Evolutionary conservation across 176 grass and related monocot species (phyloP).

Genomic region (Pharus latifolius): DNA sequence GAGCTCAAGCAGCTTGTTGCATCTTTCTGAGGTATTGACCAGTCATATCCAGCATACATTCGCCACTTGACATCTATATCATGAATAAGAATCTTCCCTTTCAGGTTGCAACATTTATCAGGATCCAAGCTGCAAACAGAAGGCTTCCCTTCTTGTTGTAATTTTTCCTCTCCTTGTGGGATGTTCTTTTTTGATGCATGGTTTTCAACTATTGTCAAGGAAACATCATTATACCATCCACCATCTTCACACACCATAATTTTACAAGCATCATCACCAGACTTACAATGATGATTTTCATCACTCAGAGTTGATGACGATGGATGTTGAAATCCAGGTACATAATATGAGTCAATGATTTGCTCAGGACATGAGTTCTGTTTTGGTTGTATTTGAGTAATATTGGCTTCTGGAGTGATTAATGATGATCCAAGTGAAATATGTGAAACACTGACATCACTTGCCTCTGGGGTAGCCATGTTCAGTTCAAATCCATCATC

Average conservation of each 20-base stretch:
- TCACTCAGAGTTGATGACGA: slow-evolving; percentile 7
- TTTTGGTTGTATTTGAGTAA: slow-evolving; percentile 8
- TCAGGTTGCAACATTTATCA: slow-evolving; percentile 45
- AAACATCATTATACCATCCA: slow-evolving; percentile 59
- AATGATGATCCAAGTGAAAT: slow-evolving; percentile 22
- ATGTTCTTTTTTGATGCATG: slow-evolving; percentile 63
- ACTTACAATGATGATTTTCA: slow-evolving; percentile 13
- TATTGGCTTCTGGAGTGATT: slow-evolving; percentile 2
- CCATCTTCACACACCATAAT: slow-evolving; percentile 43
- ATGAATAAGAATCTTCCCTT: slow-evolving; percentile 66
- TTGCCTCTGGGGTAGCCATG: not conserved
- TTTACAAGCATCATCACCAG: slow-evolving; percentile 18
- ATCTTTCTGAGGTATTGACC: slow-evolving; percentile 44
- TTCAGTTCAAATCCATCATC: slow-evolving; percentile 32
- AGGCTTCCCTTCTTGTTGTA: slow-evolving; percentile 30
- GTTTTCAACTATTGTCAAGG: slow-evolving; percentile 74
- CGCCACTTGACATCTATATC: slow-evolving; percentile 76
- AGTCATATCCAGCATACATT: slow-evolving; percentile 75
- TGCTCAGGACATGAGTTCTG: slow-evolving; percentile 29
- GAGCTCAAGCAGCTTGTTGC: not conserved
- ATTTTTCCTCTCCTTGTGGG: slow-evolving; percentile 3
- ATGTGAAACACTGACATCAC: not conserved
- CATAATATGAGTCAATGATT: slow-evolving; percentile 80
- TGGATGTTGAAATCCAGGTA: slow-evolving; percentile 36
- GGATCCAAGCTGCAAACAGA: slow-evolving; percentile 23